Base-by-base conservation (phyloP, 1,284 basidiomycete genomes). In the Naganishia sp. region DNA sequence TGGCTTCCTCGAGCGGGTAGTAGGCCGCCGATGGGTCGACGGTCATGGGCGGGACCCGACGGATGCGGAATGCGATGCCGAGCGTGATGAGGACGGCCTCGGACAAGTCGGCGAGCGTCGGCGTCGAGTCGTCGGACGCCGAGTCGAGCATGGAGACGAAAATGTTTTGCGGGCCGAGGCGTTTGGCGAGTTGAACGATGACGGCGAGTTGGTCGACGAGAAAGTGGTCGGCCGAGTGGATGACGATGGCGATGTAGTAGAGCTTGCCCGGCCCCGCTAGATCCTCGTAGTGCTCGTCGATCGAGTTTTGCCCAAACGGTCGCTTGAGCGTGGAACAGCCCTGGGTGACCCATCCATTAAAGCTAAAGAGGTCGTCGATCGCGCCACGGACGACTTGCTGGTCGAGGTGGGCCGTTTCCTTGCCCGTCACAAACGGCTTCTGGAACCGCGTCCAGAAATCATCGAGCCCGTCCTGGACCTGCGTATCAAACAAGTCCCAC, bases 261-360 rank as follows among this genome's bases (percentile, higher is more conserved):
- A 95, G 83, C 71, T 89, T 86, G 71, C 90, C 88, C 63, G 88
- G 85, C 41, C 83, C 83, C 21, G 88, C 87, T 67, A 97, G 86
- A 75, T 94, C 92, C 72, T 91, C 89, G 78, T 93, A 96, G 35
- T 88, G 85, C 71, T 90, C 87, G 63, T 94, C 89, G 68, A 86
- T 83, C 72, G 86, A 87, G 79, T 90, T 91, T 75, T 92, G 89
- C 13, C 90, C 90, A 74, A 96, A 97, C 1, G 94, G 94, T 18
- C 94, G 87, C 3, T 86, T 86, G 51, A 97, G 85, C 3, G 90
- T 93, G 9, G 92, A 91, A 78, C 93, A 97, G 43, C 91, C 87
- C 10, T 91, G 92, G n/a, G 92, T 91, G n/a, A 94, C 94, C 94
- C 94, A 97, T n/a, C 94, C 94, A 74, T 96, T 95, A 67, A 96